These are phyloP conservation scores for Apiotrichum akiyoshidainum DNA, from an alignment of 1,284 basidiomycete genomes.

Conservation along the genomic window DNA sequence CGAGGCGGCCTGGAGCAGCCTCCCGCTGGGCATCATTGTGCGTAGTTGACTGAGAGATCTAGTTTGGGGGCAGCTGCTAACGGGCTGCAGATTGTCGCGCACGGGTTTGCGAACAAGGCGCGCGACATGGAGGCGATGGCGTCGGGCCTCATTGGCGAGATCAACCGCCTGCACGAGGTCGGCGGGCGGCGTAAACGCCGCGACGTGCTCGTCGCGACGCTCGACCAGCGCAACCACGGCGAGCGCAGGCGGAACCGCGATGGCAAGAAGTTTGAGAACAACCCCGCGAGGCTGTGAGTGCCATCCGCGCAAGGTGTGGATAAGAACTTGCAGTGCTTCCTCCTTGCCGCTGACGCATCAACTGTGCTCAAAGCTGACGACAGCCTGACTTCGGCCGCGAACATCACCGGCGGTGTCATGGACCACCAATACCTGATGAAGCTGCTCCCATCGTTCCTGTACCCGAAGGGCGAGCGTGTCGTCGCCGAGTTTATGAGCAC, in stretches of 20 bases:
- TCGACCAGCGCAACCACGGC: slow-evolving; percentile 75
- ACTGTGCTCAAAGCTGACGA: background rate
- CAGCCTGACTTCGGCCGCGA: slow-evolving; percentile 14
- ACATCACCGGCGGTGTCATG: slow-evolving; percentile 13
- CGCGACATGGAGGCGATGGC: slow-evolving; percentile 36
- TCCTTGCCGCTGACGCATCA: background rate
- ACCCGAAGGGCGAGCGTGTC: slow-evolving; percentile 64
- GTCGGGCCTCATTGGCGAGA: slow-evolving; percentile 37
- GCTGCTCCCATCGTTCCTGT: slow-evolving; percentile 72
- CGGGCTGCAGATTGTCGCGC: slow-evolving; percentile 17
- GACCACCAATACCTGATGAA: slow-evolving; percentile 81
- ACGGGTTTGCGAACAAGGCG: slow-evolving; percentile 23
- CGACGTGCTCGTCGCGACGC: slow-evolving; percentile 46
- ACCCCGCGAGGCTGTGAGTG: slow-evolving; percentile 58
- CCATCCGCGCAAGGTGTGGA: too few species aligned
- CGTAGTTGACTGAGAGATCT: background rate
- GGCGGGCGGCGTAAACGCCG: slow-evolving; percentile 20
- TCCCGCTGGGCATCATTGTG: slow-evolving; percentile 2
- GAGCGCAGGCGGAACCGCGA: slow-evolving; percentile 21
- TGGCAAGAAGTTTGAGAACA: slow-evolving; percentile 57
- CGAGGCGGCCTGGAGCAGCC: background rate
- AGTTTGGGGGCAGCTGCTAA: background rate
- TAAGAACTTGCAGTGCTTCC: too few species aligned
- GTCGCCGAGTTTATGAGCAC: slow-evolving; percentile 65
- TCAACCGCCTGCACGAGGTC: slow-evolving; percentile 9